A percentile compares a stretch with the other conserved stretches of the same genome.
phyloP scores from a whole-genome alignment of 2,329 filamentous ascomycete species.

The Talaromyces sp. region DNA sequence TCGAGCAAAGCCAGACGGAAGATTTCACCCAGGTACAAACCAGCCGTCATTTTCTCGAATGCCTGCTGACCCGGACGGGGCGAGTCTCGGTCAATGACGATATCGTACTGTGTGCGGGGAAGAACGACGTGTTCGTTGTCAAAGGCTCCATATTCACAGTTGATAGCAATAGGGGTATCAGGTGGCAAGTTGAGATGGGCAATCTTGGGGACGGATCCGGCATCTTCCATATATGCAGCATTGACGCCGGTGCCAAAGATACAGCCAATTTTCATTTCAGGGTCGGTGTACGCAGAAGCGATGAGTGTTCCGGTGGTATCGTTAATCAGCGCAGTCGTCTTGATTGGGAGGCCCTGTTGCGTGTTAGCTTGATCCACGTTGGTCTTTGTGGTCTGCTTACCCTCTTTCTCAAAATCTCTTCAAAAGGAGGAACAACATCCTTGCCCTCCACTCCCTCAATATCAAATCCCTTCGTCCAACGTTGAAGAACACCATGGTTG shows the following conservation, averaged over 20 bases:
- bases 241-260: slow-evolving; percentile 99
- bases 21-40: slow-evolving; percentile 89
- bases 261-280: slow-evolving; percentile 87
- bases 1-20: slow-evolving; percentile 85
- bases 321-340: slow-evolving; percentile 88
- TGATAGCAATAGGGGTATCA: slow-evolving; percentile 85
- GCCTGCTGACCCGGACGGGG: slow-evolving; percentile 90
- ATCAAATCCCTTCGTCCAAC: slow-evolving; percentile 97
- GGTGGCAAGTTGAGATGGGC: slow-evolving; percentile 82
- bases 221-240: slow-evolving; percentile 95
- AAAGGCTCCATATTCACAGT: slow-evolving; percentile 96
- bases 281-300: slow-evolving; percentile 93
- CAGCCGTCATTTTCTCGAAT: slow-evolving; percentile 97
- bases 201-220: slow-evolving; percentile 86
- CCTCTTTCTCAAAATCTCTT: slow-evolving; percentile 66
- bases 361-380: slow-evolving; percentile 11
- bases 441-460: slow-evolving; percentile 86
- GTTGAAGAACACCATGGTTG: slow-evolving; percentile 84
- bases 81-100: slow-evolving; percentile 82
- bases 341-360: slow-evolving; percentile 75
- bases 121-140: slow-evolving; percentile 90
- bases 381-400: slow-evolving; percentile 38
- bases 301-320: slow-evolving; percentile 97
- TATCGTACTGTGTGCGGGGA: slow-evolving; percentile 78
- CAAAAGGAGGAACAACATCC: slow-evolving; percentile 84